Evolutionary conservation across 352 stramenopile genomes (phyloP).

Genomic region (Globisporangium okanoganense): DNA sequence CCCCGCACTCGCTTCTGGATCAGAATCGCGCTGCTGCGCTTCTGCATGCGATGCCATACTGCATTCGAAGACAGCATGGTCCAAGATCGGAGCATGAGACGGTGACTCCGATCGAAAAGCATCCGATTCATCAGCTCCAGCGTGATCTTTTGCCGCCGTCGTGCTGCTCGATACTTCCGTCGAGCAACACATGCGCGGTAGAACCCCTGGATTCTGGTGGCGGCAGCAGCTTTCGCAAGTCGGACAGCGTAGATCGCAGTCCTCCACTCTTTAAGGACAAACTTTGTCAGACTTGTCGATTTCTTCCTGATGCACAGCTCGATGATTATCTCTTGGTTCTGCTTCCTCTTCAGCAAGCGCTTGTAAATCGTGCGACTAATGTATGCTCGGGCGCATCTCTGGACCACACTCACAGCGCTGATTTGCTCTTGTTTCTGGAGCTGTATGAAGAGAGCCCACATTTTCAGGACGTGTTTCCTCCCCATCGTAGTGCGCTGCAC

Average conservation of each 20-base stretch:
- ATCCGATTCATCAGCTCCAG: slow-evolving; percentile 47
- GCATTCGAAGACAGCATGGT: slow-evolving; percentile 39
- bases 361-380: slow-evolving; percentile 29
- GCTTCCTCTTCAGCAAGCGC: slow-evolving; percentile 31
- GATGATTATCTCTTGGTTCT: slow-evolving; percentile 39
- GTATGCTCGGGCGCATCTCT: slow-evolving; percentile 37
- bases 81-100: slow-evolving; percentile 31
- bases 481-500: slow-evolving; percentile 23
- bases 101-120: slow-evolving; percentile 30
- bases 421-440: slow-evolving; percentile 28
- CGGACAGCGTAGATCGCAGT: neutral
- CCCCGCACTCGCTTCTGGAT: slow-evolving; percentile 52
- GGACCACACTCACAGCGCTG: slow-evolving; percentile 30
- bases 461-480: slow-evolving; percentile 24
- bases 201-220: slow-evolving; percentile 34
- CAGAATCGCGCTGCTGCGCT: slow-evolving; percentile 32
- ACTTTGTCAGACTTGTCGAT: slow-evolving; percentile 10
- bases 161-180: slow-evolving; percentile 30
- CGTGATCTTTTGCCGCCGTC: slow-evolving; percentile 41
- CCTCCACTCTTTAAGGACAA: slow-evolving; percentile 23
- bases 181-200: slow-evolving; percentile 30
- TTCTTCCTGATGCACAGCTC: slow-evolving; percentile 30
- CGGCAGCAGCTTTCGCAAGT: slow-evolving; percentile 12
- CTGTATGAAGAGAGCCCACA: slow-evolving; percentile 36
- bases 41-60: slow-evolving; percentile 42